Percentiles rank a stretch among this genome's conserved stretches.
phyloP scores from a whole-genome alignment of 1,284 basidiomycete species.

The Ceratobasidium sp. region DNA sequence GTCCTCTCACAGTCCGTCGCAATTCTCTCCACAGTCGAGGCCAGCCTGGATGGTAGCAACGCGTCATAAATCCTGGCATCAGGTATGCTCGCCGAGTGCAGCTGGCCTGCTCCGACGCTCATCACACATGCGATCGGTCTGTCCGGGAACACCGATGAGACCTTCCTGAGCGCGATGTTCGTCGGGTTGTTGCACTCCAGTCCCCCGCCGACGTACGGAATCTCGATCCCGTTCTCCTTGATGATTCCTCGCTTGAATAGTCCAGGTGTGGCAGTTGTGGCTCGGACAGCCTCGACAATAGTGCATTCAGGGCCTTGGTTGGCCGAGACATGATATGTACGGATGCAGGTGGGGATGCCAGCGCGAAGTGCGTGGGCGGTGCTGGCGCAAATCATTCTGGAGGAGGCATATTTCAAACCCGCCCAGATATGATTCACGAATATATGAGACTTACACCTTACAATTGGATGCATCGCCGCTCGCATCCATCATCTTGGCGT shows the following conservation, averaged over 20 bases:
- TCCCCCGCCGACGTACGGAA: slow-evolving; percentile 6
- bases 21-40: background rate
- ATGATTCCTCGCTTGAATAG: slow-evolving; percentile 1
- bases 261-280: background rate
- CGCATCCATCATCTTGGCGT: background rate
- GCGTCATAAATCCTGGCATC: background rate
- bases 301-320: background rate
- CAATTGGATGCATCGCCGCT: background rate
- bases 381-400: background rate
- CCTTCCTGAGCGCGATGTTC: background rate
- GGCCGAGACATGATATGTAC: background rate
- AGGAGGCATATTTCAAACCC: too few species aligned
- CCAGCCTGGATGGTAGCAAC: background rate
- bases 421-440: background rate
- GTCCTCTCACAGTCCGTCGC: slow-evolving; percentile 23
- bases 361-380: background rate
- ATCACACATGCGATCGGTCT: background rate
- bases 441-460: background rate
- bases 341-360: background rate
- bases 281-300: background rate
- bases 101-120: slow-evolving; percentile 22
- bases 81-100: background rate
- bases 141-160: background rate
- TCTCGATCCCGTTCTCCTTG: background rate
- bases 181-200: slow-evolving; percentile 8